A percentile compares a stretch with the other conserved stretches of the same genome.
These are phyloP conservation scores for Gentiana straminea DNA, from an alignment of 257 asterid genomes.

Conservation along the genomic window DNA sequence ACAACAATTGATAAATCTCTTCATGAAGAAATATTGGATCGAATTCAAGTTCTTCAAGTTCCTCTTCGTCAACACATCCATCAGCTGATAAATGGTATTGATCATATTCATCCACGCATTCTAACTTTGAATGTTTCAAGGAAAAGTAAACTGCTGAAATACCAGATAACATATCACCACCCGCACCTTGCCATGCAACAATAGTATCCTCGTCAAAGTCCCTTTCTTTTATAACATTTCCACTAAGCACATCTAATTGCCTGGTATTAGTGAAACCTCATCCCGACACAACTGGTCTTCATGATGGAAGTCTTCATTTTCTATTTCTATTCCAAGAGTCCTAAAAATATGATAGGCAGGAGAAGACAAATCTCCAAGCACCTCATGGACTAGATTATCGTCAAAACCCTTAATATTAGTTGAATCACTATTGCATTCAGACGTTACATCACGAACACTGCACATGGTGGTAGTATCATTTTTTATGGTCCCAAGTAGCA, in stretches of 20 bases:
- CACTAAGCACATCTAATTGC: slow-evolving; percentile 27
- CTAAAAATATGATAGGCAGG: no score
- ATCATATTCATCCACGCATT: slow-evolving; percentile 71
- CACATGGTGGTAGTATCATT: no score
- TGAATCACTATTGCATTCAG: no score
- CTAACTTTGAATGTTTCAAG: slow-evolving; percentile 58
- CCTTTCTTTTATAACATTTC: slow-evolving; percentile 15
- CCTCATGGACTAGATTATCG: no score
- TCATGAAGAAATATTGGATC: slow-evolving; percentile 57
- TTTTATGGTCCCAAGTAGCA: no score
- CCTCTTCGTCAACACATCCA: slow-evolving; percentile 54
- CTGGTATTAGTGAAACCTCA: slow-evolving; percentile 34
- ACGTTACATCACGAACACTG: no score
- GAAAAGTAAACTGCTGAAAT: slow-evolving; percentile 60
- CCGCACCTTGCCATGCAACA: slow-evolving; percentile 28
- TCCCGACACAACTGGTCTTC: slow-evolving; percentile 45
- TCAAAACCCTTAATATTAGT: no score
- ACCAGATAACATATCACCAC: slow-evolving; percentile 49
- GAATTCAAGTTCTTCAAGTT: slow-evolving; percentile 70
- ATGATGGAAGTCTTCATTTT: slow-evolving; percentile 53
- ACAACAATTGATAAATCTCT: no score
- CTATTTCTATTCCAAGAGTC: no score
- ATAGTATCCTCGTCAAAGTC: slow-evolving; percentile 10
- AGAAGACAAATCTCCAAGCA: no score
- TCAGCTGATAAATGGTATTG: slow-evolving; percentile 58